Percentiles rank a stretch among this genome's conserved stretches.
Conservation (phyloP, 768 basidiomycete genomes). For the Boletus huronensis region DNA sequence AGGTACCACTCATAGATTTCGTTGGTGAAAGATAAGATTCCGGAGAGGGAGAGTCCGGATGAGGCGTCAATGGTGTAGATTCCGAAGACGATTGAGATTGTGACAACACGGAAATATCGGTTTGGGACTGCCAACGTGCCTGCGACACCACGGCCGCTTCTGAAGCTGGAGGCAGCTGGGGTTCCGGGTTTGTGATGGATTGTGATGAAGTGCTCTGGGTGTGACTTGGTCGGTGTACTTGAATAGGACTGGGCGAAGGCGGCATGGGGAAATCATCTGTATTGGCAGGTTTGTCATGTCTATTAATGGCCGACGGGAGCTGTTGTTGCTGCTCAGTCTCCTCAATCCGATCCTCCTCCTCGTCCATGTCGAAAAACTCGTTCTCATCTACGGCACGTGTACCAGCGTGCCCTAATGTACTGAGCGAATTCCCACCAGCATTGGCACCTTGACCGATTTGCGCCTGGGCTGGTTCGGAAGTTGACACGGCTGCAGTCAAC, state of each 20-base stretch:
- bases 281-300: slow-evolving; percentile 35
- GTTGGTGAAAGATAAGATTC: slow-evolving; percentile 31
- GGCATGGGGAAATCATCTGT: slow-evolving; percentile 55
- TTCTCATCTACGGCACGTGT: slow-evolving; percentile 31
- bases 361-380: slow-evolving; percentile 65
- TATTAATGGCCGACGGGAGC: slow-evolving; percentile 5
- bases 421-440: slow-evolving; percentile 6
- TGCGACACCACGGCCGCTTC: slow-evolving; percentile 20
- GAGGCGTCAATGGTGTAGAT: slow-evolving; percentile 11
- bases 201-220: slow-evolving; percentile 11
- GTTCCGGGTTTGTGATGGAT: slow-evolving; percentile 8
- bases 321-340: slow-evolving; percentile 13
- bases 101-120: slow-evolving; percentile 19
- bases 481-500: not conserved
- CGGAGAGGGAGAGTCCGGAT: slow-evolving; percentile 29
- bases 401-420: slow-evolving; percentile 8
- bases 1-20: slow-evolving; percentile 16
- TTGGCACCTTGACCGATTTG: not conserved
- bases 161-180: slow-evolving; percentile 16
- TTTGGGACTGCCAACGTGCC: slow-evolving; percentile 23
- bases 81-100: slow-evolving; percentile 26
- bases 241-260: slow-evolving; percentile 29
- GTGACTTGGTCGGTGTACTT: slow-evolving; percentile 4
- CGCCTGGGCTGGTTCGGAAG: not conserved
- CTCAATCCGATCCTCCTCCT: slow-evolving; percentile 31